Base-by-base conservation (phyloP, 2,329 filamentous ascomycete species). In the Celoporthe dispersa region DNA sequence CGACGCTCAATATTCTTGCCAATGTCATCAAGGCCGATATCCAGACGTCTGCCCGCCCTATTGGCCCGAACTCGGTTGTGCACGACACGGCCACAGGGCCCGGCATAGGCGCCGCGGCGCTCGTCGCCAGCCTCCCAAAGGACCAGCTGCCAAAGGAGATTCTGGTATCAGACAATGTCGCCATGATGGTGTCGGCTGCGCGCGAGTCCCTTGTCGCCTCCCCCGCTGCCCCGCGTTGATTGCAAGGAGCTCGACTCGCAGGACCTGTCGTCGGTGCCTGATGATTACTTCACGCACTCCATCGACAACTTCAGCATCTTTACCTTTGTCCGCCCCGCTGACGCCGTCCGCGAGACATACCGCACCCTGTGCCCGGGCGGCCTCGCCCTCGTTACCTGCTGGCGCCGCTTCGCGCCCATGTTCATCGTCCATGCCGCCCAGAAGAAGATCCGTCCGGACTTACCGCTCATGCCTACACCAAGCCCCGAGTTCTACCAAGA, bases 11-110 rank as follows among this genome's bases (percentile, higher is more conserved):
- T 61, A 76, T 77, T 44, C 74, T 78, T 53, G 71, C 72, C 61
- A 69, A 76, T 35, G 71, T 74, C 71, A 75, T 77, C 67, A 66
- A 60, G 35, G 70, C 75, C 11, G 41, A 77, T 73, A 74, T 77
- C 57, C 76, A 78, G 70, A 76, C 71, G 5, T 77, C 77, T 22
- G 61, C 72, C 19, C 35, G 75, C 31, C 75, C 75, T 11, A 71
- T 76, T 31, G 72, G 72, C 37, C 64, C 72, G 33, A 73, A 75
- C 44, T 78, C 77, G 12, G 71, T 78, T 57, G 74, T 78, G 59
- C 76, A 78, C 63, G 77, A 78, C 71, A 77, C 75, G n/a, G 77
- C 77, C n/a, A 74, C 76, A 14, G 76, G 77, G 5, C 77, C 76
- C 8, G 77, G 74, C 19, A 69, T 76, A 66, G 75, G 74, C 35